Conservation (phyloP, 306 rosid species). For the Cyclanthera cordifolia region DNA sequence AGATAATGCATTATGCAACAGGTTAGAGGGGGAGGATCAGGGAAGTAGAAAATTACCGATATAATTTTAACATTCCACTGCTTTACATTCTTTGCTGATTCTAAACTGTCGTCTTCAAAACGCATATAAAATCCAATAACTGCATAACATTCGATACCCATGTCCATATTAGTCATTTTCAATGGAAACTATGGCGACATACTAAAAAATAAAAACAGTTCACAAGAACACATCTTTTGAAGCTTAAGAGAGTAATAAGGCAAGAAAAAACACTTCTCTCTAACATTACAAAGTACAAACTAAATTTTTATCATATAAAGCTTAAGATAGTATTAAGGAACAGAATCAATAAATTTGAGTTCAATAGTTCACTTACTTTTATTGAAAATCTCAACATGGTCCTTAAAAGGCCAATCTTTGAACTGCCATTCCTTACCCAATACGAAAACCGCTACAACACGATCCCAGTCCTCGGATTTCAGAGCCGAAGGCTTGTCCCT, state of each 20-base stretch:
- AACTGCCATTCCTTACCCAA: slow-evolving; percentile 93
- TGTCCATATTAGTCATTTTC: background rate
- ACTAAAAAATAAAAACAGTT: too few relatives aligned
- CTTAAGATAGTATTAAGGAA: background rate
- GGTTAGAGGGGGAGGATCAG: background rate
- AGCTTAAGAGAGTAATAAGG: too few relatives aligned
- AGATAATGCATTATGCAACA: background rate
- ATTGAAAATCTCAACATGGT: slow-evolving; percentile 54
- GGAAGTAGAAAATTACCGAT: slow-evolving; percentile 35
- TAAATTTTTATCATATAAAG: background rate
- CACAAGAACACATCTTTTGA: too few relatives aligned
- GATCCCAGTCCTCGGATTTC: slow-evolving; percentile 90
- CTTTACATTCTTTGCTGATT: slow-evolving; percentile 78
- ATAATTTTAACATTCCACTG: slow-evolving; percentile 98
- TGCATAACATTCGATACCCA: slow-evolving; percentile 16
- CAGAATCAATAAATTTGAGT: slow-evolving; percentile 2
- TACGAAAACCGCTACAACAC: slow-evolving; percentile 95
- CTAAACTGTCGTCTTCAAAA: slow-evolving; percentile 81
- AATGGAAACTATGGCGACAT: too few relatives aligned
- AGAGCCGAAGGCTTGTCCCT: slow-evolving; percentile 87
- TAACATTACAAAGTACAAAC: background rate
- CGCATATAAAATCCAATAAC: slow-evolving; percentile 56
- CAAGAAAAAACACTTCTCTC: background rate
- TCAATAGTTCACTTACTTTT: slow-evolving; percentile 32
- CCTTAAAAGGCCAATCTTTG: slow-evolving; percentile 57